Conservation (phyloP, 2,329 filamentous ascomycete genomes). For the Elsinoe perseae region DNA sequence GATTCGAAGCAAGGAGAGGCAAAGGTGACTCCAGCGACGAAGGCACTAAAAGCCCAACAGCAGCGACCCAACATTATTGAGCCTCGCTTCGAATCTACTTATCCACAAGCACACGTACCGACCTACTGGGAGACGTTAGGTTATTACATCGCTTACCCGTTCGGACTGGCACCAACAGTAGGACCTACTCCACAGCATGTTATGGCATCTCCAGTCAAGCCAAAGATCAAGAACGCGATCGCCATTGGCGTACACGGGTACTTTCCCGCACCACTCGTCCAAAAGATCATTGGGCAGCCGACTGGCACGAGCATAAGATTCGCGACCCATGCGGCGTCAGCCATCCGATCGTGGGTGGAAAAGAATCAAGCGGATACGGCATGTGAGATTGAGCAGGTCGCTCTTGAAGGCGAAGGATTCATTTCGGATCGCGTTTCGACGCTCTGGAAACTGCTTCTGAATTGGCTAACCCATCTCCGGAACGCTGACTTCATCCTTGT, state of each 20-base stretch:
- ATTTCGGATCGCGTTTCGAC: constrained; percentile 84
- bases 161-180: constrained; percentile 27
- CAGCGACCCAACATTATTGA: constrained; percentile 55
- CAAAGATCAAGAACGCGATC: constrained; percentile 71
- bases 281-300: constrained; percentile 87
- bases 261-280: constrained; percentile 77
- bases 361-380: constrained; percentile 50
- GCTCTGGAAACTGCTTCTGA: constrained; percentile 86
- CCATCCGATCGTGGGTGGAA: constrained; percentile 76
- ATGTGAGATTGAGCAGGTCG: constrained; percentile 86
- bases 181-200: constrained; percentile 57
- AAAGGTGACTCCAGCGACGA: constrained; percentile 10
- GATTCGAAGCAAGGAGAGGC: constrained; percentile 3
- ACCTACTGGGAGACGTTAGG: constrained; percentile 36
- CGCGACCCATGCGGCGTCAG: constrained; percentile 74
- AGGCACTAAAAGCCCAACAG: constrained; percentile 13
- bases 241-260: constrained; percentile 93
- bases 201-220: constrained; percentile 56
- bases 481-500: constrained; percentile 82
- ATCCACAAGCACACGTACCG: constrained; percentile 41
- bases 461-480: constrained; percentile 87
- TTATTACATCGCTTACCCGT: constrained; percentile 32
- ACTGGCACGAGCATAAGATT: constrained; percentile 94
- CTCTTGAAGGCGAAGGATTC: constrained; percentile 88
- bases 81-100: constrained; percentile 62